Conservation (phyloP, 805 yeast species). For the Pichia paraexigua region DNA sequence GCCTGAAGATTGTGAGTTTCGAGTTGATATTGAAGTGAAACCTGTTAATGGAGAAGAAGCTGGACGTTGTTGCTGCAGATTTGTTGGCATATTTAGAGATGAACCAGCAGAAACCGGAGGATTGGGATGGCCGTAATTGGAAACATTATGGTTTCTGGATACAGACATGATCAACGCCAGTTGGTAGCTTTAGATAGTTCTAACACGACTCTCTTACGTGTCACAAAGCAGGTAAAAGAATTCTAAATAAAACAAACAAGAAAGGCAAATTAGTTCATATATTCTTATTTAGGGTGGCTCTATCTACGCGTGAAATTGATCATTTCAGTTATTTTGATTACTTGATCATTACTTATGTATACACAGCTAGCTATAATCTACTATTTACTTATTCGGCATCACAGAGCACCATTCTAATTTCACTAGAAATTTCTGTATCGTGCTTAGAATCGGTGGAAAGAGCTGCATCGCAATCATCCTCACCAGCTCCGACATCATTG, state of each 20-base stretch:
- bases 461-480: slow-evolving; percentile 51
- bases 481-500: slow-evolving; percentile 25
- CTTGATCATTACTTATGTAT: not conserved
- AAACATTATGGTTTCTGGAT: not conserved
- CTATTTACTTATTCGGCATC: slow-evolving; percentile 21
- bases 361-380: not conserved
- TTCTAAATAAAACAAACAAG: not conserved
- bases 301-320: not conserved
- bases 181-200: not conserved
- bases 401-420: slow-evolving; percentile 39
- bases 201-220: not conserved
- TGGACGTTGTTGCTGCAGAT: not conserved
- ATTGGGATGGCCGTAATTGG: not conserved
- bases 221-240: not conserved
- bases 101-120: not conserved
- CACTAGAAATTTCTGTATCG: slow-evolving; percentile 43
- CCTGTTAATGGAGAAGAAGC: not conserved
- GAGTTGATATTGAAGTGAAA: not conserved
- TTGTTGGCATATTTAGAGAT: not conserved
- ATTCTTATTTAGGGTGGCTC: not conserved
- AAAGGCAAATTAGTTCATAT: not conserved
- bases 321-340: not conserved
- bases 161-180: not conserved
- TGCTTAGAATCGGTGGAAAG: slow-evolving; percentile 42
- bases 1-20: not conserved